These are phyloP conservation scores for Polytrichum commune DNA, from an alignment of 225 moss, liverwort and hornwort genomes.

Conservation along the genomic window DNA sequence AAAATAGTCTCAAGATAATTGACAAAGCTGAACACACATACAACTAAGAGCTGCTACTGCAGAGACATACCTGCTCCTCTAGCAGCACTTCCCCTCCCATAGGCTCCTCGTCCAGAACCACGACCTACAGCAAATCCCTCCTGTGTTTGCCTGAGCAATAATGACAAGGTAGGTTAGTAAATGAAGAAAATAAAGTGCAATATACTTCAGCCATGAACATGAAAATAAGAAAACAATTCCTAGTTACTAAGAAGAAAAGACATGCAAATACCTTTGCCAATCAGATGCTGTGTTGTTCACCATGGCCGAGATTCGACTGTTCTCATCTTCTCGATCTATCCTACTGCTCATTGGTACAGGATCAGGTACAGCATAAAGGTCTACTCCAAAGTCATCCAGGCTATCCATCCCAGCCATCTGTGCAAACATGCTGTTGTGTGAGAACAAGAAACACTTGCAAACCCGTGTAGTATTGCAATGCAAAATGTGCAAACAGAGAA, in stretches of 20 bases:
- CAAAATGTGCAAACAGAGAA: too few species aligned
- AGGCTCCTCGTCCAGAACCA: conserved; percentile 83
- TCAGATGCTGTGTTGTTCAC: conserved; percentile 85
- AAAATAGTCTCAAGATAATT: too few species aligned
- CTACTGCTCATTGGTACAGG: conserved; percentile 43
- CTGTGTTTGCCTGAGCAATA: conserved; percentile 76
- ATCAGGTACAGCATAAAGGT: conserved; percentile 88
- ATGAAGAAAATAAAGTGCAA: not conserved
- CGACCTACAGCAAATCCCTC: conserved; percentile 80
- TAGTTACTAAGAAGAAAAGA: too few species aligned
- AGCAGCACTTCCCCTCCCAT: conserved; percentile 75
- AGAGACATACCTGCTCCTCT: conserved; percentile 51
- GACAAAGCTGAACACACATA: not conserved
- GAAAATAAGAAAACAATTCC: too few species aligned
- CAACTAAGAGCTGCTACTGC: not conserved
- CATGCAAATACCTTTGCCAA: conserved; percentile 72
- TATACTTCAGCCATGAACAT: too few species aligned
- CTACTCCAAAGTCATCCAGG: conserved; percentile 94
- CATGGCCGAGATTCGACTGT: conserved; percentile 84
- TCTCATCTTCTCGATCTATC: conserved; percentile 73
- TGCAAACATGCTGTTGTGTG: conserved; percentile 9
- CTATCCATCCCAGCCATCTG: conserved; percentile 70
- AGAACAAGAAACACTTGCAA: not conserved
- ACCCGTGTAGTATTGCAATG: too few species aligned
- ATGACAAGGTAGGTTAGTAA: not conserved